Evolutionary conservation across 2,329 filamentous ascomycete genomes (phyloP), one percentile per base, ranked within the genome.

Genomic region (Salinomyces thailandicus): DNA sequence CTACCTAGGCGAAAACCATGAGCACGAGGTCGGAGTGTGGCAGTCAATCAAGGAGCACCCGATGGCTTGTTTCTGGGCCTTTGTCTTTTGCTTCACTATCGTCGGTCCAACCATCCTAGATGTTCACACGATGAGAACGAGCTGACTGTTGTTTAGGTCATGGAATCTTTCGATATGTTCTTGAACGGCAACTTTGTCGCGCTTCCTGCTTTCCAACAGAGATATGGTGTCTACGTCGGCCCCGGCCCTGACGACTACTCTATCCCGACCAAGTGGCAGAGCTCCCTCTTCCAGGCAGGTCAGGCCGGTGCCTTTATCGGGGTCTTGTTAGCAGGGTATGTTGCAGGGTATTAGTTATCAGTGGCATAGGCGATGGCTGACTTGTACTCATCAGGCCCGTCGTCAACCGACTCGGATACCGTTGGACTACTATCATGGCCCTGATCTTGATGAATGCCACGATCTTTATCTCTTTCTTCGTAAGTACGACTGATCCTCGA

Each of bases 121-220:
- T 16, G 11, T 14, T n/a, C n/a, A n/a, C n/a, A n/a, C n/a, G n/a
- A 13, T 30, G 27, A n/a, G 11, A 7, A n/a, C 27, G 11, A 30
- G 11, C 8, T 15, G 8, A 15, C 14, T 16, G 11, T 30, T 43
- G 15, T 43, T 31, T 51, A 77, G 73, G 73, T 76, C 47, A 78
- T 79, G 75, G 75, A 78, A 53, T 71, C 73, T 4, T 79, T 75
- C 63, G 67, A 67, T 53, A 69, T 78, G 43, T 77, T 79, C 62
- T 59, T 79, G 15, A 75, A 71, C 50, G 68, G 69, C 33, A 68
- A 72, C 40, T 79, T 79, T 55, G 57, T 77, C 28, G 72, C 73
- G 39, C 62, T 69, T 5, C 36, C 57, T 15, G 41, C 48, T 12
- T 77, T 77, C 58, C 57, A 48, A 18, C 2, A 61, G 0, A 43